Conservation (phyloP, 306 rosid species). For the Lupinus albus region DNA sequence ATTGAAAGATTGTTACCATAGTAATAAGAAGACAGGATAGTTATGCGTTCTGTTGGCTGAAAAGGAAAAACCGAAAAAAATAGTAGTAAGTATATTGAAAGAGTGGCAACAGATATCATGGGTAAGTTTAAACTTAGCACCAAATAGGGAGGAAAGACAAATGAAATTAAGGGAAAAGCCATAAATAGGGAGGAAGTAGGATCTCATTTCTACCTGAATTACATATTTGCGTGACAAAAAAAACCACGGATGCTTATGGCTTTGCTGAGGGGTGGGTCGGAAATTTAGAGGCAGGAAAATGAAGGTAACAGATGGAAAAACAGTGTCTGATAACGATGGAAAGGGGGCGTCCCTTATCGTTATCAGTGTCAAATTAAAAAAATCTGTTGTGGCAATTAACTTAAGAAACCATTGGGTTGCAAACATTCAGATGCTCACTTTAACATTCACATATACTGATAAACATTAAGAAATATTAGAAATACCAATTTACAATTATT, state of each 20-base stretch:
- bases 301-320: neutral
- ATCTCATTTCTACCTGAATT: neutral
- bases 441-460: constrained; percentile 3
- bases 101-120: constrained; percentile 25
- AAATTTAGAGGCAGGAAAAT: neutral
- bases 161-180: constrained; percentile 1
- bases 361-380: neutral
- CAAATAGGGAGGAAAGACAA: neutral
- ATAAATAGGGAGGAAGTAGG: neutral
- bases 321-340: no score
- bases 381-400: neutral
- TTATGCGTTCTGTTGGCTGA: constrained; percentile 81
- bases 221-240: constrained; percentile 2
- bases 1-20: constrained; percentile 67
- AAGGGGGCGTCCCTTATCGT: no score
- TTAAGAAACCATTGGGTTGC: constrained; percentile 2
- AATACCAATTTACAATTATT: constrained; percentile 7
- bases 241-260: neutral
- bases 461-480: constrained; percentile 13
- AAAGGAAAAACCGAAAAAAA: constrained; percentile 35
- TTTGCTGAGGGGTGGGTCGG: neutral
- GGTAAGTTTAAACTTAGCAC: constrained; percentile 7
- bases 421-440: constrained; percentile 31
- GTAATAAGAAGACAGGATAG: constrained; percentile 84
- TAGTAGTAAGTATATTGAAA: constrained; percentile 26